Percentiles rank a stretch among this genome's conserved stretches.
Conservation (phyloP, 2,329 filamentous ascomycete genomes). For the Aciculosporium take region DNA sequence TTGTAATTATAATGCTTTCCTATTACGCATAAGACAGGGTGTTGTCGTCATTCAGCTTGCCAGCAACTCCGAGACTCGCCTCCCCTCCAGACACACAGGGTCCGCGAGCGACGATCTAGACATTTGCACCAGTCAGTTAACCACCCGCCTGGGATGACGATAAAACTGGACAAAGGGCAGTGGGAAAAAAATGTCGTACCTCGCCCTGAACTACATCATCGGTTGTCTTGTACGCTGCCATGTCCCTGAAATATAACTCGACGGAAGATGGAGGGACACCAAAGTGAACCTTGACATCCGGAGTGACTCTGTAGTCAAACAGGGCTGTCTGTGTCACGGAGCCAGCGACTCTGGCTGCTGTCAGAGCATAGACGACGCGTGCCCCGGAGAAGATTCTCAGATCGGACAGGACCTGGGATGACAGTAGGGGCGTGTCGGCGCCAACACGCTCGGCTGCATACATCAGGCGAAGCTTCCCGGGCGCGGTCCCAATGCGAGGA, state of each 20-base stretch:
- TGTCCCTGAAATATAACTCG: slow-evolving; percentile 62
- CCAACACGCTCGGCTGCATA: slow-evolving; percentile 64
- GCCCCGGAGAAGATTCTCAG: slow-evolving; percentile 68
- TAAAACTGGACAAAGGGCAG: not conserved
- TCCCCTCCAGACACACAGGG: slow-evolving; percentile 59
- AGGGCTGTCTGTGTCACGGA: slow-evolving; percentile 76
- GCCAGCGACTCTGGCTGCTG: slow-evolving; percentile 71
- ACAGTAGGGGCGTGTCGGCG: slow-evolving; percentile 47
- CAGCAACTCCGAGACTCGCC: slow-evolving; percentile 47
- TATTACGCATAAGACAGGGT: slow-evolving; percentile 45
- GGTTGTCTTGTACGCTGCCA: slow-evolving; percentile 42
- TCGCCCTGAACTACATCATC: slow-evolving; percentile 49
- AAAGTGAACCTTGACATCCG: slow-evolving; percentile 45
- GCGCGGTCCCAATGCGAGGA: slow-evolving; percentile 44
- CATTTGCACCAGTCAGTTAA: not conserved
- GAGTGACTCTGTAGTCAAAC: slow-evolving; percentile 64
- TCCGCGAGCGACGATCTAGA: slow-evolving; percentile 56
- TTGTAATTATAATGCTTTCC: not conserved
- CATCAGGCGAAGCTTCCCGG: slow-evolving; percentile 66
- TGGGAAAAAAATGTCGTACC: slow-evolving; percentile 35
- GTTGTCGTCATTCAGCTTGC: slow-evolving; percentile 55
- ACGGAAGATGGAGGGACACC: slow-evolving; percentile 67
- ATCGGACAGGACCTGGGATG: slow-evolving; percentile 58
- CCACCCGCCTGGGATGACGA: not conserved
- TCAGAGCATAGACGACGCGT: slow-evolving; percentile 72